Base-by-base conservation (phyloP, 1,284 basidiomycete species). In the Ceratobasidium sp. region DNA sequence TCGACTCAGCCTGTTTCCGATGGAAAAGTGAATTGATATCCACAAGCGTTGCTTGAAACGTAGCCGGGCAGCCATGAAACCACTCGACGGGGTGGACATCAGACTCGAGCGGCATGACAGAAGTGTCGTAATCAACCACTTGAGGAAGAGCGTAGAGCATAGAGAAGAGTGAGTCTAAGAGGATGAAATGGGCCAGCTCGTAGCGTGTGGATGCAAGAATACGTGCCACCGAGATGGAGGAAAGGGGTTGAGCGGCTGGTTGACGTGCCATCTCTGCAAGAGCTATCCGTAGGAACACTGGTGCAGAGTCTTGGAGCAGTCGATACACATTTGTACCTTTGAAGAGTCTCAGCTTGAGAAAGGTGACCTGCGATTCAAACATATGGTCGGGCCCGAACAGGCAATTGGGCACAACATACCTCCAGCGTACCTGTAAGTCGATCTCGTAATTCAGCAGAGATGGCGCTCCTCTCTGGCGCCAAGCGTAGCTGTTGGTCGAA, bases 11-110 rank as follows among this genome's bases (percentile, higher is more conserved):
- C 9, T 9, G 58, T 29, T 19, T 43, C 4, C 59, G 59, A 14
- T 59, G 31, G 34, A 59, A 72, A 61, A 14, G 56, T 6, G 54
- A 4, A 31, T 72, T 72, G 29, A 72, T 72, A 5, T 72, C 43
- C 6, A 41, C 58, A 19, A 72, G 69, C 8, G 31, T 31, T 4
- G 51, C 16, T 29, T 72, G 58, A 39, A 72, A 22, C 29, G 22
- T 29, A 29, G 22, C 27, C 1, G 58, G 58, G 24, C 56, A 62
- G 14, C 69, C 58, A n/a, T 72, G 39, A 13, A 29, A 9, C 66
- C 66, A 71, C 24, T 56, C 39, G 43, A 61, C 24, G n/a, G 58
- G 43, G 31, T 49, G 56, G 22, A 9, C 7, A 4, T 51, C 19
- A 1, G 48, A 9, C 31, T 14, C 6, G n/a, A 62, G 11, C 13